Evolutionary conservation across 441 rosid genomes (phyloP).

Genomic region (Erodium trifolium): DNA sequence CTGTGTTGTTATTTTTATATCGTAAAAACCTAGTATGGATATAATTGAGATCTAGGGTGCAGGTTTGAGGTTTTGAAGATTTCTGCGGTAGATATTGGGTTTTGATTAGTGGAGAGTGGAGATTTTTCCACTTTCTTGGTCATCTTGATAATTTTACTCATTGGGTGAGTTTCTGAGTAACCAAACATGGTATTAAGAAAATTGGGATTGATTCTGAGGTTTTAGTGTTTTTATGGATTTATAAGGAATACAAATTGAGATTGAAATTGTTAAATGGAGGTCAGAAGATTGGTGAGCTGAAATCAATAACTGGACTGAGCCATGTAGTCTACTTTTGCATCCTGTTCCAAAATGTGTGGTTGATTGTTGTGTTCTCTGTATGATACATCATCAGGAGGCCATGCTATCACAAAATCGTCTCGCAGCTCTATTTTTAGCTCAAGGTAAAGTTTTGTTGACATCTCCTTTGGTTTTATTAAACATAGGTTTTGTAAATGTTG

Average conservation of each 20-base stretch:
- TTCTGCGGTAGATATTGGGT: too few relatives aligned
- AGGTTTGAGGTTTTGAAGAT: too few relatives aligned
- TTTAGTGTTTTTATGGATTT: background rate
- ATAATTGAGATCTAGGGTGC: too few relatives aligned
- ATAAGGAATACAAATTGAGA: background rate
- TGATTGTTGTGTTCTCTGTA: background rate
- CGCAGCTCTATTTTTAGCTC: slow-evolving; percentile 48
- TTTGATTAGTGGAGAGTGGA: background rate
- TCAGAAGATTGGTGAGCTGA: too few relatives aligned
- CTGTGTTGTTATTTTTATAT: too few relatives aligned
- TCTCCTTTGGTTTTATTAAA: slow-evolving; percentile 3
- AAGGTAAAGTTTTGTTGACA: slow-evolving; percentile 36
- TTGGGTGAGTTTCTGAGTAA: too few relatives aligned
- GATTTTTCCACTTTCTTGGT: background rate
- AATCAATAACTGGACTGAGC: background rate
- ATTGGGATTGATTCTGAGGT: background rate
- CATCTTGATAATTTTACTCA: background rate
- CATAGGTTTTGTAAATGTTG: too few relatives aligned
- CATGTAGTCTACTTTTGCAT: background rate
- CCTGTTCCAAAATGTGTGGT: background rate
- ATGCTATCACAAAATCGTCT: slow-evolving; percentile 44
- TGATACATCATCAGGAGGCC: slow-evolving; percentile 32
- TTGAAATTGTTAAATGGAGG: background rate
- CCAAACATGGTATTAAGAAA: background rate
- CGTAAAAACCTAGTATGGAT: too few relatives aligned